Percentiles rank a stretch among this genome's conserved stretches.
Conservation (phyloP, 2,329 filamentous ascomycete genomes). For the Torrubiellomyces zombiae region DNA sequence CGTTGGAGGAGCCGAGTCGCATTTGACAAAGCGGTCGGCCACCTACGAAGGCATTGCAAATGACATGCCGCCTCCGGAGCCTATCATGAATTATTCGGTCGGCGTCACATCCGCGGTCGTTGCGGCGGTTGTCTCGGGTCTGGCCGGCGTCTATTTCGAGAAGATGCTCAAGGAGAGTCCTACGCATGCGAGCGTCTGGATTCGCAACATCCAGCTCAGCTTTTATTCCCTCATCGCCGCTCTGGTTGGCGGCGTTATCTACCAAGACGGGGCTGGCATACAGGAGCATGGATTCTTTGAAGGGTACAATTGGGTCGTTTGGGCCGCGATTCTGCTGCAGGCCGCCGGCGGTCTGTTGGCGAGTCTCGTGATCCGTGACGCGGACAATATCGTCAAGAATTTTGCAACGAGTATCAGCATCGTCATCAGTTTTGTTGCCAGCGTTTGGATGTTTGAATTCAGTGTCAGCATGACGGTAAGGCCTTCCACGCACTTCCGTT, state of each 20-base stretch:
- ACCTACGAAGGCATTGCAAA: slow-evolving; percentile 79
- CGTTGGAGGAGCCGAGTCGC: slow-evolving; percentile 6
- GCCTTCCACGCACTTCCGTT: no score
- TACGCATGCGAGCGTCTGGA: slow-evolving; percentile 66
- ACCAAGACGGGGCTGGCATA: slow-evolving; percentile 75
- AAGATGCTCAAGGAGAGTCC: slow-evolving; percentile 82
- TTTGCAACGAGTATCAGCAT: slow-evolving; percentile 90
- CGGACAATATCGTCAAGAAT: slow-evolving; percentile 72
- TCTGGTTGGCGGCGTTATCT: slow-evolving; percentile 69
- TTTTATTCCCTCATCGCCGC: slow-evolving; percentile 89
- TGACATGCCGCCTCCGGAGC: slow-evolving; percentile 28
- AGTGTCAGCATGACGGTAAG: slow-evolving; percentile 55
- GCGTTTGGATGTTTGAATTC: slow-evolving; percentile 74
- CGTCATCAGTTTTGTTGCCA: slow-evolving; percentile 69
- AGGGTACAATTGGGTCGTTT: slow-evolving; percentile 86
- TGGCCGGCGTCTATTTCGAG: slow-evolving; percentile 78
- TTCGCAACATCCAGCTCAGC: slow-evolving; percentile 84
- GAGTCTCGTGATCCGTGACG: slow-evolving; percentile 23
- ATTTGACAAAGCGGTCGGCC: slow-evolving; percentile 50
- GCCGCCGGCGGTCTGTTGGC: slow-evolving; percentile 68
- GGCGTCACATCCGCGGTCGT: slow-evolving; percentile 65
- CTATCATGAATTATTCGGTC: slow-evolving; percentile 57
- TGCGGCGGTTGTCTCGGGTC: slow-evolving; percentile 63
- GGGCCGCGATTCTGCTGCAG: slow-evolving; percentile 70
- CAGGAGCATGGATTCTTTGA: slow-evolving; percentile 78